A percentile compares a stretch with the other conserved stretches of the same genome.
Evolutionary conservation across 2,329 filamentous ascomycete species (phyloP).

Genomic region (Nannizzia gypsea): DNA sequence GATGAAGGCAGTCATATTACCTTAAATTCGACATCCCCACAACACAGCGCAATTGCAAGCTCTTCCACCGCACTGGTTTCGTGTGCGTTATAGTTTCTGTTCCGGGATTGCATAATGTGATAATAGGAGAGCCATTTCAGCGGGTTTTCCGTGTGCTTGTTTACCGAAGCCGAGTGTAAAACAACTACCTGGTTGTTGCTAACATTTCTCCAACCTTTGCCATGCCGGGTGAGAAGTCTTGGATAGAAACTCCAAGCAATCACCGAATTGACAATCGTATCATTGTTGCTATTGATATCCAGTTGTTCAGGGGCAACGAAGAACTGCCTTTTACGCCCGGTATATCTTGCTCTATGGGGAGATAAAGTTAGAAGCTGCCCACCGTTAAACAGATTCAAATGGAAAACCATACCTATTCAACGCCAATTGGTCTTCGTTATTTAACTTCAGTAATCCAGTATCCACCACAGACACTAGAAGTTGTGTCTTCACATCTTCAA

Average conservation of each 20-base stretch:
- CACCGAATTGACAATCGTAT: conserved; percentile 65
- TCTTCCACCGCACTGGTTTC: conserved; percentile 73
- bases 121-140: conserved; percentile 87
- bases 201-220: conserved; percentile 79
- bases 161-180: conserved; percentile 79
- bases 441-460: conserved; percentile 67
- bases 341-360: conserved; percentile 44
- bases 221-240: conserved; percentile 73
- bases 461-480: conserved; percentile 75
- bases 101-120: conserved; percentile 88
- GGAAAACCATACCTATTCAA: conserved; percentile 47
- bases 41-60: conserved; percentile 70
- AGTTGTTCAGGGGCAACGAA: conserved; percentile 69
- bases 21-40: conserved; percentile 80
- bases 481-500: conserved; percentile 92
- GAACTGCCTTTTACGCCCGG: conserved; percentile 58
- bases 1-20: conserved; percentile 34
- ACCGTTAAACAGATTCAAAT: not conserved
- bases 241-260: conserved; percentile 95
- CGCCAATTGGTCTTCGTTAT: conserved; percentile 56
- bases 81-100: conserved; percentile 71
- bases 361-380: not conserved
- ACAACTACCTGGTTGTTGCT: conserved; percentile 85
- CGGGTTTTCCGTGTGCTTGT: conserved; percentile 46
- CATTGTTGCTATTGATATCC: conserved; percentile 66